A percentile compares a stretch with the other conserved stretches of the same genome.
phyloP scores from a whole-genome alignment of 768 basidiomycete genomes.

The Clitopilus passeckerianus region DNA sequence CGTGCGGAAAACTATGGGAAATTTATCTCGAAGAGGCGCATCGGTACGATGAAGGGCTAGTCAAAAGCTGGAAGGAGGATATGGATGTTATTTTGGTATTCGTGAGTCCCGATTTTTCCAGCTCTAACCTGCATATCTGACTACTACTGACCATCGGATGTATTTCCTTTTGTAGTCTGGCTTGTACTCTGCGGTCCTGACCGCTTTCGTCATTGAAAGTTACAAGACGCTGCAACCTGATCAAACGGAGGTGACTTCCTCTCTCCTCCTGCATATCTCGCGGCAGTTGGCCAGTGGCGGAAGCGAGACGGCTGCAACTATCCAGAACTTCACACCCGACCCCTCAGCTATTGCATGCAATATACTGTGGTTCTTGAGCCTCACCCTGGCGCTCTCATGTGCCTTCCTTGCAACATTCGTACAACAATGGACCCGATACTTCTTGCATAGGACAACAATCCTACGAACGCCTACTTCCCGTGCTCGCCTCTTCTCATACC shows the following conservation, averaged over 20 bases:
- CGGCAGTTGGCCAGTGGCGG: background rate
- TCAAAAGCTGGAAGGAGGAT: background rate
- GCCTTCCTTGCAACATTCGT: background rate
- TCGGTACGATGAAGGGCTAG: background rate
- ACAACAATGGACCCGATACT: background rate
- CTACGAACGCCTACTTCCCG: background rate
- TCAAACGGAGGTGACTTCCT: background rate
- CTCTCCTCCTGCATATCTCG: background rate
- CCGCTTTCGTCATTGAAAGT: background rate
- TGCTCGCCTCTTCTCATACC: background rate
- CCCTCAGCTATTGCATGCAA: background rate
- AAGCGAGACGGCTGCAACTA: background rate
- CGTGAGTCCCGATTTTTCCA: background rate
- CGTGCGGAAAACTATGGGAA: background rate
- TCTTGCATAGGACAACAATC: conserved; percentile 18
- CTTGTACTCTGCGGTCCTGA: background rate
- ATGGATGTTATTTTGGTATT: background rate
- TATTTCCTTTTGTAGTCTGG: background rate
- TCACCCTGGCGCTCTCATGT: background rate
- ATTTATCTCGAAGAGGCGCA: background rate
- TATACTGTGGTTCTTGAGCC: background rate
- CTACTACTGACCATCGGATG: background rate
- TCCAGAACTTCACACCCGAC: background rate
- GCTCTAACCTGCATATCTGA: background rate
- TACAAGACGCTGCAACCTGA: background rate